Base-by-base conservation (phyloP, 2,329 filamentous ascomycete species). In the Pyricularia grisea region DNA sequence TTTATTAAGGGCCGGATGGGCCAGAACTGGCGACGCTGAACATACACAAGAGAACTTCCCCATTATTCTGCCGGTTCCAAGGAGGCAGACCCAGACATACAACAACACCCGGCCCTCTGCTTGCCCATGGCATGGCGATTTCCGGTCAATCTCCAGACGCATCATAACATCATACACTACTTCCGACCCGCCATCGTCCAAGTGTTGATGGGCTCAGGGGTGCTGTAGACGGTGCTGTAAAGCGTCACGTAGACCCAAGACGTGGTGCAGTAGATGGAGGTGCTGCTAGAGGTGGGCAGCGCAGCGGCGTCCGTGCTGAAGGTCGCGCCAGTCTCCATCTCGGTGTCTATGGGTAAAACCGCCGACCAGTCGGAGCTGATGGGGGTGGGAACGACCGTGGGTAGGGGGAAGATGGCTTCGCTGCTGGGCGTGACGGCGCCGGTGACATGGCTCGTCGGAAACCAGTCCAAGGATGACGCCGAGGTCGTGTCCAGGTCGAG, bases 191-290 rank as follows among this genome's bases (percentile, higher is more conserved):
- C 27, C 25, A 63, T 17, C 17, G 60, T 63, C 60, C 60, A 63
- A 9, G 60, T 63, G 60, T 63, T 63, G 60, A 63, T 63, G 60
- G 60, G 60, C 60, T 63, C 60, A 9, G 60, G 12, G 12, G 33
- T 68, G 63, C 69, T 66, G 66, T 65, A 69, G 27, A 63, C 60
- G 25, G 60, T 63, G 27, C 28, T 63, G 60, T 63, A 63, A 27
- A 63, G 14, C 23, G 60, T 63, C 25, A 63, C 27, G 17, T 63
- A 63, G 10, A 63, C 60, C 60, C 60, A 63, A 31, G 60, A 63
- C 12, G 60, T 63, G 25, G 60, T 63, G 60, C 60, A 63, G 23
- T 30, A 63, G 60, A 63, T 27, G 17, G 60, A 63, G 60, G 25
- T 63, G 60, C 60, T 63, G 27, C 11, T 20, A n/a, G 60, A 63